A percentile compares a stretch with the other conserved stretches of the same genome.
These are phyloP conservation scores for Candida anglica DNA, from an alignment of 805 yeast genomes.

Conservation along the genomic window DNA sequence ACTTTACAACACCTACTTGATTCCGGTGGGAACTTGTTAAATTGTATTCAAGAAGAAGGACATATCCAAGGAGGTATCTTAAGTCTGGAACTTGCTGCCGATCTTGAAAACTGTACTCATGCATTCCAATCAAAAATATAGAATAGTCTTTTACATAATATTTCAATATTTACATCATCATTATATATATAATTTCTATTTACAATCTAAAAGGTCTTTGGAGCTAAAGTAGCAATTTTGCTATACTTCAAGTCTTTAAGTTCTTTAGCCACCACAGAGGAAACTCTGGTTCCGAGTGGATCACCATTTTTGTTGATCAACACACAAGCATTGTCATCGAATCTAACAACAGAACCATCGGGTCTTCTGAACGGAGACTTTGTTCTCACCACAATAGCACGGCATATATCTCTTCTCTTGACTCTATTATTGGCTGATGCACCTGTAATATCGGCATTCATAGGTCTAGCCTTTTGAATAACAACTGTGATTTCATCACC, in stretches of 20 bases:
- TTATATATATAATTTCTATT: conserved; percentile 1
- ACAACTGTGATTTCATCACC: conserved; percentile 96
- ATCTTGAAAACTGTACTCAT: no score
- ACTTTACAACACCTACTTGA: no score
- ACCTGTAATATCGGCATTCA: conserved; percentile 67
- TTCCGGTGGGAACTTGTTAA: no score
- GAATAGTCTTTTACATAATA: no score
- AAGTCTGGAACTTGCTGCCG: no score
- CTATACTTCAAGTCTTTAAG: conserved; percentile 76
- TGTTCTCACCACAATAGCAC: conserved; percentile 93
- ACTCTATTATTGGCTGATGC: conserved; percentile 74
- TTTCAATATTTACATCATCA: no score
- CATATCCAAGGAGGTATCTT: no score
- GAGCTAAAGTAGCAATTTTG: conserved; percentile 88
- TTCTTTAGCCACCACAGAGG: conserved; percentile 88
- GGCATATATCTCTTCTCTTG: conserved; percentile 91
- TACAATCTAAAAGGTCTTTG: conserved; percentile 42
- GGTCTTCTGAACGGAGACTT: conserved; percentile 72
- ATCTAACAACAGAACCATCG: conserved; percentile 82
- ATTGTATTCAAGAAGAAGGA: no score
- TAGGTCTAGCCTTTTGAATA: conserved; percentile 83
- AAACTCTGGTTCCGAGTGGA: conserved; percentile 91
- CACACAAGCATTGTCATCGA: conserved; percentile 97
- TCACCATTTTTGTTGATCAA: conserved; percentile 88
- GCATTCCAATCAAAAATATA: no score